Evolutionary conservation across 164 flowering plant species (phyloP).

Genomic region (Nymphaea thermarum): DNA sequence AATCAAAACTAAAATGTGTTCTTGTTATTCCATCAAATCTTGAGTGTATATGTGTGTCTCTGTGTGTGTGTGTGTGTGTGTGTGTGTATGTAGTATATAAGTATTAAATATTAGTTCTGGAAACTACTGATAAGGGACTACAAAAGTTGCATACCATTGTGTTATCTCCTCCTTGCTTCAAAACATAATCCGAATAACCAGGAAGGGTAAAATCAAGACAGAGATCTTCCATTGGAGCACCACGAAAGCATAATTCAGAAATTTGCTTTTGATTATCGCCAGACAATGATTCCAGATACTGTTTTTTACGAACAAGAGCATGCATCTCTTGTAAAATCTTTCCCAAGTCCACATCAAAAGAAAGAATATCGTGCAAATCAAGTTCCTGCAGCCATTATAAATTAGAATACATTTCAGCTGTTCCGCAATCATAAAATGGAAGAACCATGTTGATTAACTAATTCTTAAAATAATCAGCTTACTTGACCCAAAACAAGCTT

Average conservation of each 20-base stretch:
- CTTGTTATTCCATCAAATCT: too few relatives aligned
- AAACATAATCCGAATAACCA: slow-evolving; percentile 80
- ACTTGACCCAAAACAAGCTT: slow-evolving; percentile 94
- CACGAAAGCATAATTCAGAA: slow-evolving; percentile 53
- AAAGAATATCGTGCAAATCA: slow-evolving; percentile 84
- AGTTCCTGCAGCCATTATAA: slow-evolving; percentile 50
- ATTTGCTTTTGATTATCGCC: slow-evolving; percentile 24
- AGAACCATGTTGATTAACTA: neutral
- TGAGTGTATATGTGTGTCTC: too few relatives aligned
- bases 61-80: too few relatives aligned
- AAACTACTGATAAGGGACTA: too few relatives aligned
- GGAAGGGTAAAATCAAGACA: slow-evolving; percentile 93
- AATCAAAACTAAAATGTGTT: too few relatives aligned
- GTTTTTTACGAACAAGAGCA: slow-evolving; percentile 62
- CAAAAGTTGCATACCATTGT: slow-evolving; percentile 19
- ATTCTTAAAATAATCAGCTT: slow-evolving; percentile 17
- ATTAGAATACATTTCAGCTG: neutral
- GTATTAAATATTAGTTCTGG: too few relatives aligned
- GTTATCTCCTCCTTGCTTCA: slow-evolving; percentile 73
- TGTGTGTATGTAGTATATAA: too few relatives aligned
- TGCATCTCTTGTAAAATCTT: slow-evolving; percentile 78
- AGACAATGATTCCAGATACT: slow-evolving; percentile 46
- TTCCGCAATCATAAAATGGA: neutral
- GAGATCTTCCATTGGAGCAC: slow-evolving; percentile 68
- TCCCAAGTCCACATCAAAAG: slow-evolving; percentile 78